Base-by-base conservation (phyloP, 2,329 filamentous ascomycete species). In the Monosporascus sp. region DNA sequence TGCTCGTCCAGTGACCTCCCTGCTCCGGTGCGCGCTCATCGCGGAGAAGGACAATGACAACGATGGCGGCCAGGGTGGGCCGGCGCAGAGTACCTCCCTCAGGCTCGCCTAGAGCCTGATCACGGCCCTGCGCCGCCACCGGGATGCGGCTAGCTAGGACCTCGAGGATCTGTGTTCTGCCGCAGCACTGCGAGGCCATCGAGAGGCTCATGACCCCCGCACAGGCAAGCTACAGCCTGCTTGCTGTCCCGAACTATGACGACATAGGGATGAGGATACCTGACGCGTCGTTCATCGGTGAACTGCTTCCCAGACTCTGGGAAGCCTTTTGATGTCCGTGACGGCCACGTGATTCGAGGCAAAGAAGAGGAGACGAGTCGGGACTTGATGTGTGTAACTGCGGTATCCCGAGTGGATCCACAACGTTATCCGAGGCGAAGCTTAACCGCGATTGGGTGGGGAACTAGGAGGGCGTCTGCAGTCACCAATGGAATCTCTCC, bases 81-180 rank as follows among this genome's bases (percentile, higher is more conserved):
- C 75, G 1, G 65, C 66, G 2, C 66, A 71, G 39, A 72, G 70
- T 47, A 62, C 59, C 6, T 74, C 74, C 0, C 63, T 79, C 9
- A 63, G 65, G n/a, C 69, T 78, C 50, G 74, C 76, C 22, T 3
- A 3, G 22, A 3, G 22, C 22, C 2, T 22, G 22, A 22, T 22
- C 22, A 22, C 22, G 22, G 22, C 22, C 22, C 22, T 22, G 22
- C 22, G 3, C 22, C 22, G 22, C 22, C 22, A 22, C 22, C 22
- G 22, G 22, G 22, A 22, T 3, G 22, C 22, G 24, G 24, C 24
- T 24, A 24, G 24, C 0, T 67, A 64, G 5, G 70, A 74, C 20
- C 65, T 81, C 1, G 77, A 70, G 0, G 76, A 80, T 47, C 69
- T 77, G 5, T 80, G 77, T 54, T 54, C 62, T 81, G 1, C 68